Conservation (phyloP, 1,284 basidiomycete species). For the Sporisorium iseilematis-ciliati region DNA sequence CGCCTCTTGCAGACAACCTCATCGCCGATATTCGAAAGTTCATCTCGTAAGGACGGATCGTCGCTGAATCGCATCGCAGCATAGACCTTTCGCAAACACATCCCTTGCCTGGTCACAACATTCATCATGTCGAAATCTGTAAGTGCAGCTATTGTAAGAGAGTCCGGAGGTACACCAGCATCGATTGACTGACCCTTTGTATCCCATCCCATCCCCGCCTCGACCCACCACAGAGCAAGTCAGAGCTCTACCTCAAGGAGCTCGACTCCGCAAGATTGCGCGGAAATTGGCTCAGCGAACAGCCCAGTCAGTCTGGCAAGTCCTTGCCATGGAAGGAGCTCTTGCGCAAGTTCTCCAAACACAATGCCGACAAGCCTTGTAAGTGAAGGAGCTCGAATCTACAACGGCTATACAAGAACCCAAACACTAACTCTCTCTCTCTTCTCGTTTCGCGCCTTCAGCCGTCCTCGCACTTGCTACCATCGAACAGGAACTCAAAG, state of each 20-base stretch:
- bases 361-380: conserved; percentile 63
- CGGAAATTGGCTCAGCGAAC: conserved; percentile 57
- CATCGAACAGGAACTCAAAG: conserved; percentile 56
- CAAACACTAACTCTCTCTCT: not conserved
- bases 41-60: not conserved
- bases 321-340: conserved; percentile 64
- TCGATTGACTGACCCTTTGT: not conserved
- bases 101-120: not conserved
- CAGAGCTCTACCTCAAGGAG: conserved; percentile 61
- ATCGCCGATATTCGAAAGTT: not conserved
- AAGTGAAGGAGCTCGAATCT: conserved; percentile 14
- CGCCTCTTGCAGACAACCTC: not conserved
- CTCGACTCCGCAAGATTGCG: conserved; percentile 63
- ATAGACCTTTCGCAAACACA: not conserved
- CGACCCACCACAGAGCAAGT: conserved; percentile 45
- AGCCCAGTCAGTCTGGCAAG: conserved; percentile 36
- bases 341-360: conserved; percentile 69
- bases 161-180: not conserved
- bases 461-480: conserved; percentile 42
- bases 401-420: not conserved
- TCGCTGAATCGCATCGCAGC: not conserved
- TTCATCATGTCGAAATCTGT: conserved; percentile 49
- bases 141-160: conserved; percentile 4
- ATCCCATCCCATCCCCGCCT: not conserved
- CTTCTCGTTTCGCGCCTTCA: conserved; percentile 8